Evolutionary conservation across 352 stramenopile genomes (phyloP).

Genomic region (Phytophthora pseudosyringae): DNA sequence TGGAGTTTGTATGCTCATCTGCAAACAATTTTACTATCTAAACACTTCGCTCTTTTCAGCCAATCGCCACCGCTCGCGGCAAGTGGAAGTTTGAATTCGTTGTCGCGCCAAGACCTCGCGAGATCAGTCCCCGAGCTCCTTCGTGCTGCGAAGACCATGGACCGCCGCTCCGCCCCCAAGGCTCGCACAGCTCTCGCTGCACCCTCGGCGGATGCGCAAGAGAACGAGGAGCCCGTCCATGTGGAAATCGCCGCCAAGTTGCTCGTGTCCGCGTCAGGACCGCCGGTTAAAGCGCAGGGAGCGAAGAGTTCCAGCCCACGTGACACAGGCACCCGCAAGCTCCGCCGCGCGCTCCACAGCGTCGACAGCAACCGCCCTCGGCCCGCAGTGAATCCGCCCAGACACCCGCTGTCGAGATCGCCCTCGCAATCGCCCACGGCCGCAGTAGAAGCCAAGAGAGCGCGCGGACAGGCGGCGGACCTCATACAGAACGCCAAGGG

Average conservation of each 20-base stretch:
- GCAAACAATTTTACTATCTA: conserved; percentile 9
- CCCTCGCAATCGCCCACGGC: neutral
- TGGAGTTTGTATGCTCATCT: conserved; percentile 27
- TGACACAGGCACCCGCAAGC: conserved; percentile 8
- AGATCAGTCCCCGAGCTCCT: conserved; percentile 29
- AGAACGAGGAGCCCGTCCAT: conserved; percentile 40
- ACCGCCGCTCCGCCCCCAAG: conserved; percentile 8
- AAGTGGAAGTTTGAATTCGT: conserved; percentile 46
- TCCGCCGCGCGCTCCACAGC: conserved; percentile 36
- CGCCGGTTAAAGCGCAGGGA: conserved; percentile 17
- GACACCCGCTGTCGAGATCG: conserved; percentile 1
- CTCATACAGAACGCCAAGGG: neutral
- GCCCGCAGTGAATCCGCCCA: conserved; percentile 1
- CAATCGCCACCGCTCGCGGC: conserved; percentile 30
- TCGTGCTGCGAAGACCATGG: conserved; percentile 29
- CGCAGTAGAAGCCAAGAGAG: conserved; percentile 23
- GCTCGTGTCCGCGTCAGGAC: conserved; percentile 11
- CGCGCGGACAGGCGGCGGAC: neutral
- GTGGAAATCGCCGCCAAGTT: conserved; percentile 6
- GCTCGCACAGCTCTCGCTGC: neutral
- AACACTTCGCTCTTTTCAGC: conserved; percentile 20
- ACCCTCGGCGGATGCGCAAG: conserved; percentile 25
- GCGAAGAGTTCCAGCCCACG: conserved; percentile 3
- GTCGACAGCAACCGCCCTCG: conserved; percentile 35
- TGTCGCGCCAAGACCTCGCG: conserved; percentile 20